Conservation (phyloP, 2,329 filamentous ascomycete genomes). For the Cryphonectria carpinicola region DNA sequence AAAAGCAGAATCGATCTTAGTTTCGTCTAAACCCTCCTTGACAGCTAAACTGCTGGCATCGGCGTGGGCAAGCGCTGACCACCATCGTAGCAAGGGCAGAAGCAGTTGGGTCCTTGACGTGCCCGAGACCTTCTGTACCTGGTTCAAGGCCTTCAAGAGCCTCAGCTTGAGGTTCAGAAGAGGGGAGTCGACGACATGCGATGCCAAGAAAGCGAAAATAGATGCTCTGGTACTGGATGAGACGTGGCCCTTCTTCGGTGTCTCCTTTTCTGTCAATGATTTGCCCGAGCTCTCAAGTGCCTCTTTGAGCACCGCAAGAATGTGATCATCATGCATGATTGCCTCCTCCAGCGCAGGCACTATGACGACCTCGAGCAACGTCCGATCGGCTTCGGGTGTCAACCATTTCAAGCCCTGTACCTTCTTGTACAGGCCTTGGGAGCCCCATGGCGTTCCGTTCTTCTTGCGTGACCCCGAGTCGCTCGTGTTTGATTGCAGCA, state of each 20-base stretch:
- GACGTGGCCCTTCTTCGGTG: constrained; percentile 53
- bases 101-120: constrained; percentile 73
- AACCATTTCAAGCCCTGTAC: constrained; percentile 61
- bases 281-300: constrained; percentile 58
- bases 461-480: constrained; percentile 42
- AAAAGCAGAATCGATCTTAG: constrained; percentile 43
- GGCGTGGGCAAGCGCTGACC: constrained; percentile 60
- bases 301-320: constrained; percentile 65
- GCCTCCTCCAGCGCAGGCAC: constrained; percentile 82
- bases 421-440: constrained; percentile 67
- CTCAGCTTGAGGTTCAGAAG: constrained; percentile 69
- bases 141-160: constrained; percentile 73
- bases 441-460: constrained; percentile 60
- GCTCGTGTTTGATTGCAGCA: constrained; percentile 43
- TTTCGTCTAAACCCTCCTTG: constrained; percentile 39
- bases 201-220: constrained; percentile 72
- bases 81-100: constrained; percentile 73
- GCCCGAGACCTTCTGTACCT: constrained; percentile 71
- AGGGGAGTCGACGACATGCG: constrained; percentile 72
- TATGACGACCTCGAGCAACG: constrained; percentile 68
- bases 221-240: constrained; percentile 65
- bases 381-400: constrained; percentile 57
- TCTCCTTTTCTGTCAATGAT: constrained; percentile 32
- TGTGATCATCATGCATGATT: constrained; percentile 74
- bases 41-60: constrained; percentile 56